These are phyloP conservation scores for Neurospora hispaniola DNA, from an alignment of 495 filamentous ascomycete species.

Conservation along the genomic window DNA sequence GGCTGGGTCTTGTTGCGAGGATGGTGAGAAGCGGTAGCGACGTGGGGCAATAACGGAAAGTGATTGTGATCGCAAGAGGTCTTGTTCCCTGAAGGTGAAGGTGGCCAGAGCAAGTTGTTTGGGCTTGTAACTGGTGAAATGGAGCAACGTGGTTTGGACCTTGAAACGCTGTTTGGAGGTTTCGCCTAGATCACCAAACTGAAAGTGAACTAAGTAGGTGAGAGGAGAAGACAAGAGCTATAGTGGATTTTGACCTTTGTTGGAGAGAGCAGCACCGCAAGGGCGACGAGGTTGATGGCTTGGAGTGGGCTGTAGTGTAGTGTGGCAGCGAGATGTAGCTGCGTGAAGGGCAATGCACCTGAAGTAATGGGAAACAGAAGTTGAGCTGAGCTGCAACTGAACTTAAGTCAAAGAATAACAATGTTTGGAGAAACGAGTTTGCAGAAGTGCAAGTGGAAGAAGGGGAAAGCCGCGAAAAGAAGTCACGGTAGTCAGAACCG, in stretches of 20 bases:
- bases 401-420: background rate
- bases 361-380: background rate
- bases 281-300: background rate
- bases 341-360: background rate
- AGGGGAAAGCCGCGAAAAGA: background rate
- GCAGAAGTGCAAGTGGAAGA: background rate
- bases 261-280: background rate
- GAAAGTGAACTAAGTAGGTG: background rate
- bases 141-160: background rate
- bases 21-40: background rate
- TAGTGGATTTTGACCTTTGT: background rate
- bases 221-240: background rate
- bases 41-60: background rate
- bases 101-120: background rate
- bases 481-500: background rate
- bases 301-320: background rate
- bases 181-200: background rate
- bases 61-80: background rate
- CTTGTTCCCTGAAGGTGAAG: background rate
- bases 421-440: background rate
- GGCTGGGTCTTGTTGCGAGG: background rate
- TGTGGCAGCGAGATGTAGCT: background rate
- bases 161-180: background rate
- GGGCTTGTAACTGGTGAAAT: background rate
- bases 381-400: background rate